These are phyloP conservation scores for Lindgomyces ingoldianus DNA, from an alignment of 495 filamentous ascomycete genomes.

Conservation along the genomic window DNA sequence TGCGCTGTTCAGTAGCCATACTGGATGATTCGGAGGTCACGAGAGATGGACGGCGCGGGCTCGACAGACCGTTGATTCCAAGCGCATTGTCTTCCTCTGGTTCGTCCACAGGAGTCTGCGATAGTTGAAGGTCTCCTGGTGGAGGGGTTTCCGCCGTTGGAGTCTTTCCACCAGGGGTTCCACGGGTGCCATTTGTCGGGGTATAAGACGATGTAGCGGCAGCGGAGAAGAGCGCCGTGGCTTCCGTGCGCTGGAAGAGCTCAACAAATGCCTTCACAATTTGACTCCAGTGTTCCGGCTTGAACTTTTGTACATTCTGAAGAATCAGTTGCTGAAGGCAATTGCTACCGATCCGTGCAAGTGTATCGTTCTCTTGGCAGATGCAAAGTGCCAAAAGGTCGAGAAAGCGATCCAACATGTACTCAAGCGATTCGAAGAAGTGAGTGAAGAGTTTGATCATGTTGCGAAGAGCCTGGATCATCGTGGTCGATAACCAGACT, in stretches of 20 bases:
- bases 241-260: conserved; percentile 90
- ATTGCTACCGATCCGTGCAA: conserved; percentile 95
- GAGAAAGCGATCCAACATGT: conserved; percentile 94
- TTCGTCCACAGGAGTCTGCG: conserved; percentile 36
- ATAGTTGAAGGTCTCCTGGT: conserved; percentile 31
- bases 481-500: conserved; percentile 98
- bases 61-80: conserved; percentile 45
- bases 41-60: conserved; percentile 34
- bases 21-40: conserved; percentile 24
- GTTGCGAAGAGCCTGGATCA: conserved; percentile 97
- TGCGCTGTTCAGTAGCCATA: conserved; percentile 8
- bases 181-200: conserved; percentile 24
- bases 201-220: conserved; percentile 58
- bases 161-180: conserved; percentile 26
- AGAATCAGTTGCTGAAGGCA: conserved; percentile 94
- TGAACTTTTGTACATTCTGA: conserved; percentile 92
- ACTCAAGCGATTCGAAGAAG: conserved; percentile 91
- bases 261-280: conserved; percentile 94
- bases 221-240: conserved; percentile 89
- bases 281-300: conserved; percentile 82
- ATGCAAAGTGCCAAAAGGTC: conserved; percentile 94
- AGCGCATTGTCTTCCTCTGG: conserved; percentile 39
- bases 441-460: conserved; percentile 99
- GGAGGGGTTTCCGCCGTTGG: conserved; percentile 34
- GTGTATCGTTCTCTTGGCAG: conserved; percentile 98